Conservation (phyloP, 352 stramenopile genomes). For the Phytophthora meadii region DNA sequence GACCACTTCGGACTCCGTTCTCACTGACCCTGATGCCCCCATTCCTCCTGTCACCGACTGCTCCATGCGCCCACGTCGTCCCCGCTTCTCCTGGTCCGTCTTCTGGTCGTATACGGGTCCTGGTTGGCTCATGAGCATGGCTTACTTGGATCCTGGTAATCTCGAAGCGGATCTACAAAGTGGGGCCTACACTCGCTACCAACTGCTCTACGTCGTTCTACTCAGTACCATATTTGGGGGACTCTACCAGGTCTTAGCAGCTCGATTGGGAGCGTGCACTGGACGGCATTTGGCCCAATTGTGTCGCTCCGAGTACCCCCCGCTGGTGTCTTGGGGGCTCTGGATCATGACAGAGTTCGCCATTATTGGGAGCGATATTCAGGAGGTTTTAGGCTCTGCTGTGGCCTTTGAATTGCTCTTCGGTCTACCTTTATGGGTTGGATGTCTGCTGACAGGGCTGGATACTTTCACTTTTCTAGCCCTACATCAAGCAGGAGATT, state of each 20-base stretch:
- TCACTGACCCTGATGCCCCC: not conserved
- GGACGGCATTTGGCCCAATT: constrained; percentile 83
- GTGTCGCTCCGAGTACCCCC: constrained; percentile 75
- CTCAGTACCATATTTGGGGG: constrained; percentile 84
- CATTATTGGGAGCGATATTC: constrained; percentile 89
- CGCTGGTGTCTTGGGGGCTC: constrained; percentile 54
- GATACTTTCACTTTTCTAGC: constrained; percentile 93
- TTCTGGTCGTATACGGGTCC: constrained; percentile 68
- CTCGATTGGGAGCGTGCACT: constrained; percentile 85
- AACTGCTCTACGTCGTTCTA: constrained; percentile 88
- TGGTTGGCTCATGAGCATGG: constrained; percentile 80
- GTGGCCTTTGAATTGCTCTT: constrained; percentile 87
- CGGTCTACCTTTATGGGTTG: constrained; percentile 68
- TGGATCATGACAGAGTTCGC: constrained; percentile 91
- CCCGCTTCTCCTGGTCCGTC: constrained; percentile 55
- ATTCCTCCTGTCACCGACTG: not conserved
- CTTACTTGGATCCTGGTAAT: constrained; percentile 93
- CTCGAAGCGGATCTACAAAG: constrained; percentile 93
- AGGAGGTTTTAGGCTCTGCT: constrained; percentile 81
- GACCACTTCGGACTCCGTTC: not conserved
- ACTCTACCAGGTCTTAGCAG: constrained; percentile 89
- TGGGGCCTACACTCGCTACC: constrained; percentile 84
- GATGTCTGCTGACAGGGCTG: constrained; percentile 68
- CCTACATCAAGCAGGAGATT: constrained; percentile 74
- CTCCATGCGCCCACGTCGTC: not conserved